Evolutionary conservation across 148 eudicot species (phyloP), one percentile per base, ranked within the genome.

Genomic region (Camellia lanceoleosa): DNA sequence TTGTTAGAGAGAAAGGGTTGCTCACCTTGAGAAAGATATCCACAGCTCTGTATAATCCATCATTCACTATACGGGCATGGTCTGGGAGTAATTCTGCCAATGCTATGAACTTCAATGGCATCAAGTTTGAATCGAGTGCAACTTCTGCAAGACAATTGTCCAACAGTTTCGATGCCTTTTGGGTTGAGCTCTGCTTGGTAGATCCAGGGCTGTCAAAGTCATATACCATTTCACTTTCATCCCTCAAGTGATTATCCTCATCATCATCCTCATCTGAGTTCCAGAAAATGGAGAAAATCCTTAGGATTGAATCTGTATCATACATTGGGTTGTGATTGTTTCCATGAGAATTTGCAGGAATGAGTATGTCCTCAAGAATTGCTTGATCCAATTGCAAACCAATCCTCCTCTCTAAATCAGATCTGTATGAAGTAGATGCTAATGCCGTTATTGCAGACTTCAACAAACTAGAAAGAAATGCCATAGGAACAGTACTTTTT

Each of bases 11-110:
- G 70, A 9, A 23, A 16, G 52, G 3, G 55, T 81, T 5, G 52
- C 63, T 90, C 77, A 85, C 99, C 98, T 94, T 96, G 91, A 96
- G 97, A 85, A 91, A 96, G 81, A 96, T 94, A 81, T 96, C 99
- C 1, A 86, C 91, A 6, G 98, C 98, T 81, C 94, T 86, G 58
- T 96, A 96, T 5, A 96, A 80, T 42, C 97, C 98, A 85, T 96
- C 99, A 67, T 90, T 83, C 12, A 91, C 89, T 0, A 90, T 38
- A 30, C 99, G 92, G 55, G 98, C 99, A 87, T 94, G 95, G 67
- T 96, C 97, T 2, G 99, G 99, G 12, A 96, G 88, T 47, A 96
- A 56, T 81, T 96, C 99, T 0, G 99, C 92, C 54, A 96, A 79
- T 20, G 95, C 90, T 74, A 92, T 94, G 67, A 93, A 89, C 81